Conservation (phyloP, 768 basidiomycete species). For the Tulasnella sp. region DNA sequence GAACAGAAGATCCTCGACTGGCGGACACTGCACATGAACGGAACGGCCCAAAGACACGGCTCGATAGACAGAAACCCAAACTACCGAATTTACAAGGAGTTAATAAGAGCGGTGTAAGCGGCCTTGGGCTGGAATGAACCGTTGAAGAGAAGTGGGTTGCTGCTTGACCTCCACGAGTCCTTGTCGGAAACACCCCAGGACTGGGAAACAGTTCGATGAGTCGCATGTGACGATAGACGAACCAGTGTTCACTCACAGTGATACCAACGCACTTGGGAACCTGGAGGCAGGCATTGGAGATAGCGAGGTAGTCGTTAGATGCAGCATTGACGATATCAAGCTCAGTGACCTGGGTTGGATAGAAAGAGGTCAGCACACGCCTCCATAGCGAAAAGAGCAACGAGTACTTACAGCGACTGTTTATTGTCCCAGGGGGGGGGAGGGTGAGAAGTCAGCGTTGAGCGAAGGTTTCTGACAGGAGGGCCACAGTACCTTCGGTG, state of each 20-base stretch:
- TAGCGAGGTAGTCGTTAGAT: neutral
- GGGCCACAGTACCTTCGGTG: neutral
- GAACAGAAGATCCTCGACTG: neutral
- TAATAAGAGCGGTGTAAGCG: slow-evolving; percentile 20
- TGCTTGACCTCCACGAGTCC: slow-evolving; percentile 12
- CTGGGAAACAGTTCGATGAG: neutral
- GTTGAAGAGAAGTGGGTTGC: slow-evolving; percentile 25
- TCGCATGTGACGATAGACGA: neutral
- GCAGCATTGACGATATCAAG: slow-evolving; percentile 12
- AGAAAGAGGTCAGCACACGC: neutral
- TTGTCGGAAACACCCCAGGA: slow-evolving; percentile 20
- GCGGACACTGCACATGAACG: neutral
- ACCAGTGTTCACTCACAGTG: neutral
- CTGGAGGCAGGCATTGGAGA: slow-evolving; percentile 6
- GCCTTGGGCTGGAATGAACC: slow-evolving; percentile 9
- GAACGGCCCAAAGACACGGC: neutral
- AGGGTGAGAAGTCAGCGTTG: neutral
- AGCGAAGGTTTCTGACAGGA: neutral
- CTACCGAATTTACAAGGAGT: neutral
- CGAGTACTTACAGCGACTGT: neutral
- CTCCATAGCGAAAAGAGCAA: neutral
- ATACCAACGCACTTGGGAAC: slow-evolving; percentile 23
- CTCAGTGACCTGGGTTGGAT: neutral
- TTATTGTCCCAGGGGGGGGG: neutral
- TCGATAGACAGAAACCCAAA: neutral